Conservation (phyloP, 805 yeast species). For the Myxozyma geophila region DNA sequence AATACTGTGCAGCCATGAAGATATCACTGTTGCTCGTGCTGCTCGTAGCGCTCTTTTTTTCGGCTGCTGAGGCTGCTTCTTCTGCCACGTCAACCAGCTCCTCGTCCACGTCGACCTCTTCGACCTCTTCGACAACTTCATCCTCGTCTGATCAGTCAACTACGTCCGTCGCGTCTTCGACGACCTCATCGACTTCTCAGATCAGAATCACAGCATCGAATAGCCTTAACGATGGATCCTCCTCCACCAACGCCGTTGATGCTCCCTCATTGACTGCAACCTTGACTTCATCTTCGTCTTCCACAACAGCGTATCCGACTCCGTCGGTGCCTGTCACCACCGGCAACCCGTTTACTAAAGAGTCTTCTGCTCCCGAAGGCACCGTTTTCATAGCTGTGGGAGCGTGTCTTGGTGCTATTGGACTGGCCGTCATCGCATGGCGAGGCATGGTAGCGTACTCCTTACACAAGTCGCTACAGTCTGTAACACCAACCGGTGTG, state of each 20-base stretch:
- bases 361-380: conserved; percentile 63
- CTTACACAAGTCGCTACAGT: conserved; percentile 59
- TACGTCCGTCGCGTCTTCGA: not conserved
- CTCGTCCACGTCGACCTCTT: conserved; percentile 1
- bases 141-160: not conserved
- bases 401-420: conserved; percentile 62
- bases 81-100: not conserved
- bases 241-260: not conserved
- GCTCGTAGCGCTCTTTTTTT: not conserved
- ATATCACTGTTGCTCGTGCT: not conserved
- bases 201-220: conserved; percentile 20
- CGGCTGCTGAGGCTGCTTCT: not conserved
- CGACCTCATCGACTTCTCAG: not conserved
- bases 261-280: conserved; percentile 17
- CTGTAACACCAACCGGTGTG: conserved; percentile 43
- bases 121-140: conserved; percentile 8
- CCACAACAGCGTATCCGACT: conserved; percentile 46
- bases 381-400: conserved; percentile 86
- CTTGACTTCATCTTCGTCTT: too few species aligned
- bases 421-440: conserved; percentile 58
- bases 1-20: not conserved
- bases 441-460: conserved; percentile 54
- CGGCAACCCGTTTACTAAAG: conserved; percentile 67
- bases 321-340: conserved; percentile 61
- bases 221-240: conserved; percentile 19